Evolutionary conservation across 352 stramenopile genomes (phyloP), one percentile per base, ranked within the genome.

Genomic region (Pythium rishiriense): DNA sequence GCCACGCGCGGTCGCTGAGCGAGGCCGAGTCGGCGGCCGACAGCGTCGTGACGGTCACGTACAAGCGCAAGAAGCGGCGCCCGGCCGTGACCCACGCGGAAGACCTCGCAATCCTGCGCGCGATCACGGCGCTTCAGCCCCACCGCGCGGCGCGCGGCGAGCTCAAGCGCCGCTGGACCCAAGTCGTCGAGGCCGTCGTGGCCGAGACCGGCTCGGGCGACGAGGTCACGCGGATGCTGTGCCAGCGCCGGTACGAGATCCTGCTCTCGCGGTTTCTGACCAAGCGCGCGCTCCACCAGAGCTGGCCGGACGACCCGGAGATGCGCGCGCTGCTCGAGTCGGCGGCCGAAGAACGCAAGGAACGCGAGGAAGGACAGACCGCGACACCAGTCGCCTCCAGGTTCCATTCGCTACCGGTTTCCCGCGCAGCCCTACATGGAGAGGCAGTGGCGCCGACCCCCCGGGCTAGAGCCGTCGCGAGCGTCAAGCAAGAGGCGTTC

Each of bases 51-150:
- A 33, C 24, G 4, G 15, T 43, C 14, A 25, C n/a, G 17, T 25
- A 50, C 22, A 64, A 51, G 58, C 58, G 58, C 46, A 57, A 49
- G 33, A 41, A 37, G 26, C 58, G 58, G 15, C 46, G 48, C 12
- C 11, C 31, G 21, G 58, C 46, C 5, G 45, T 58, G 19, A 68
- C 43, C n/a, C 33, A 56, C 11, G 21, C 26, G 1, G 61, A 62
- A 49, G 61, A 68, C 45, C 28, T 68, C 19, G 52, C 52, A 33
- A 68, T 68, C 21, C 14, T 68, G 17, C 51, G 52, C n/a, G 61
- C 61, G 21, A 42, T 62, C 25, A 45, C 61, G 5, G 14, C 9
- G 14, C 10, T 62, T 5, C 26, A 56, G 22, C 45, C 61, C 14
- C 26, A 58, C 24, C 21, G 49, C 10, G 52, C 43, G 14, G 17